Evolutionary conservation across 1,284 basidiomycete genomes (phyloP).

Genomic region (Sutorius eximius): DNA sequence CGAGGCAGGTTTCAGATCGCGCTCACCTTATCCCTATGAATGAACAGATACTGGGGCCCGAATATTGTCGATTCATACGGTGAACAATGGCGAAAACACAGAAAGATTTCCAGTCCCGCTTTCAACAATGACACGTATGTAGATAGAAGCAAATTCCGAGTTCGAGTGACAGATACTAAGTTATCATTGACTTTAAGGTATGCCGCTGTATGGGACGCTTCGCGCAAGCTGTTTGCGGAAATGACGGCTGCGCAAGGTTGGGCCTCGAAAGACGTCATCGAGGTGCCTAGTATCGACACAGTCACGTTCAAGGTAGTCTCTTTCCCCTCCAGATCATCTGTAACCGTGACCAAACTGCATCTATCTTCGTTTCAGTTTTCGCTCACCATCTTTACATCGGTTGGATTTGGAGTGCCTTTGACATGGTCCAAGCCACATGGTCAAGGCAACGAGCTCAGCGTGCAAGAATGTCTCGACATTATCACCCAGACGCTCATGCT

Average conservation of each 20-base stretch:
- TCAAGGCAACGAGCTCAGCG: slow-evolving; percentile 40
- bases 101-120: not conserved
- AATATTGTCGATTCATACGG: not conserved
- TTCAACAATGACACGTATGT: not conserved
- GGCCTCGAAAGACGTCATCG: slow-evolving; percentile 36
- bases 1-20: not conserved
- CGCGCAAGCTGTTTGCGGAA: slow-evolving; percentile 33
- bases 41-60: not conserved
- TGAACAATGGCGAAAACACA: slow-evolving; percentile 1
- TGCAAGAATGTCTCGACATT: slow-evolving; percentile 44
- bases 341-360: not conserved
- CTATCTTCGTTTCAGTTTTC: slow-evolving; percentile 37
- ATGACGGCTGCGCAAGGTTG: slow-evolving; percentile 46
- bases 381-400: slow-evolving; percentile 49
- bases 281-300: slow-evolving; percentile 40
- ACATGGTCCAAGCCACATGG: slow-evolving; percentile 40
- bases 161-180: not conserved
- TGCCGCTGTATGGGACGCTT: slow-evolving; percentile 43
- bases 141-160: not conserved
- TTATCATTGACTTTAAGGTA: not conserved
- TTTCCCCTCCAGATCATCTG: not conserved
- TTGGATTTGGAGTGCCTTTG: slow-evolving; percentile 51
- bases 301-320: slow-evolving; percentile 45
- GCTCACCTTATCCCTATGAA: not conserved
- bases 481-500: slow-evolving; percentile 36